Percentiles rank a stretch among this genome's conserved stretches.
Evolutionary conservation across 257 asterid genomes (phyloP).

Genomic region (Thymus mandschuricus): DNA sequence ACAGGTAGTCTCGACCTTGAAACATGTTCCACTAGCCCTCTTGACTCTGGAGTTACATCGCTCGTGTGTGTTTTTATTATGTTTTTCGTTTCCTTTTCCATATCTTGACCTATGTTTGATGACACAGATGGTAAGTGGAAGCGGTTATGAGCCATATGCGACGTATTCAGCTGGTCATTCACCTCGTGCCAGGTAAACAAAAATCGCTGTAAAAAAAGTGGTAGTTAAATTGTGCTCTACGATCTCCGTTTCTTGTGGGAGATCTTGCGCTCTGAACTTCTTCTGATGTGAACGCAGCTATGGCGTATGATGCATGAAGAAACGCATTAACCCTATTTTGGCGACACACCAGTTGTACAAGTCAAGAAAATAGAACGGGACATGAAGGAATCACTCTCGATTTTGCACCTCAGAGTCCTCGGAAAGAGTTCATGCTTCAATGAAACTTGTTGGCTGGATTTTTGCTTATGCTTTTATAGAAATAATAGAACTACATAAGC

Average conservation of each 20-base stretch:
- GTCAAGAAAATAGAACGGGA: constrained; percentile 49
- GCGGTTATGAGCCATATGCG: constrained; percentile 57
- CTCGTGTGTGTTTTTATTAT: not conserved
- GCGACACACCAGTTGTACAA: constrained; percentile 44
- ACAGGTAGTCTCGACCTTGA: constrained; percentile 49
- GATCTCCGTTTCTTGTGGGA: constrained; percentile 30
- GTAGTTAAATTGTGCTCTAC: no score
- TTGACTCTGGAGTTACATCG: not conserved
- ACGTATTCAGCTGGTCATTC: constrained; percentile 55
- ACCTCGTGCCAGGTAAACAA: constrained; percentile 52
- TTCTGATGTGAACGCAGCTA: constrained; percentile 43
- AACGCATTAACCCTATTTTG: constrained; percentile 32
- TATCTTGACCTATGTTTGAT: constrained; percentile 25
- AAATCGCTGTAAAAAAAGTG: not conserved
- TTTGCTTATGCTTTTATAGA: constrained; percentile 24
- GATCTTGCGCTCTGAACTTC: constrained; percentile 33
- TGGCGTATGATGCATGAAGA: constrained; percentile 42
- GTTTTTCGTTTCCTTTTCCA: not conserved
- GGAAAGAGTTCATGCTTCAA: constrained; percentile 22
- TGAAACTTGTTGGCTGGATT: constrained; percentile 31
- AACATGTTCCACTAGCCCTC: not conserved
- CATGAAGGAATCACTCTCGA: constrained; percentile 31
- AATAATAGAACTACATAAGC: constrained; percentile 17
- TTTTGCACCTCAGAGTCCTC: constrained; percentile 26
- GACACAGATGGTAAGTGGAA: constrained; percentile 59